A percentile compares a stretch with the other conserved stretches of the same genome.
Evolutionary conservation across 2,329 filamentous ascomycete genomes (phyloP).

Genomic region (Paecilomyces formosus): DNA sequence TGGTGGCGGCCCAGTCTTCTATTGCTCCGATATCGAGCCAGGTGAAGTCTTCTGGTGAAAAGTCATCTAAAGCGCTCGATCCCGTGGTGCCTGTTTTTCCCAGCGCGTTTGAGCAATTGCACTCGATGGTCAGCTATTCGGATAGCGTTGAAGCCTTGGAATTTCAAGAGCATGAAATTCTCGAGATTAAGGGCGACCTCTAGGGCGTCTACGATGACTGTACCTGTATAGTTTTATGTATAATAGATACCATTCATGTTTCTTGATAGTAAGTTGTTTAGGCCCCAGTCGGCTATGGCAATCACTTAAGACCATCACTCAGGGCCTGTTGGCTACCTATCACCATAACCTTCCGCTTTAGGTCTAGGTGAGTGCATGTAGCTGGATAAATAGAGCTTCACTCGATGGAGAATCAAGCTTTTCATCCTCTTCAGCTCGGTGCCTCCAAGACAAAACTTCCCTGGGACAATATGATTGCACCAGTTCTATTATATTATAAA

Average conservation of each 20-base stretch:
- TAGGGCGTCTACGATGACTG: neutral
- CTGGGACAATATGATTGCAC: no score
- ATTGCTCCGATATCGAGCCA: neutral
- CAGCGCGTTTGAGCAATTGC: neutral
- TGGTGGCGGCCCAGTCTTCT: neutral
- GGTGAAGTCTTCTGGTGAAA: neutral
- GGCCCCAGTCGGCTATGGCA: no score
- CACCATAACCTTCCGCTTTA: no score
- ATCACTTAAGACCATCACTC: no score
- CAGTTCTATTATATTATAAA: no score
- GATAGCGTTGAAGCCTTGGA: neutral
- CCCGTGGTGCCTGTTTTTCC: neutral
- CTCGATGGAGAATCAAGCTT: no score
- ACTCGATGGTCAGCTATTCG: neutral
- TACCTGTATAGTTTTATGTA: neutral
- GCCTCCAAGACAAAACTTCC: no score
- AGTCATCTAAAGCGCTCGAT: neutral
- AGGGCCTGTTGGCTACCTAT: no score
- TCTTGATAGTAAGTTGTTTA: no score
- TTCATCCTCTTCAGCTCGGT: no score
- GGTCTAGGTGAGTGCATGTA: no score
- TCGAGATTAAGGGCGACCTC: neutral
- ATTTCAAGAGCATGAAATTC: neutral
- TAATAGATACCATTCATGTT: neutral
- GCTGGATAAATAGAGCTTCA: no score